Evolutionary conservation across 2,329 filamentous ascomycete species (phyloP).

Genomic region (Cadophora malorum): DNA sequence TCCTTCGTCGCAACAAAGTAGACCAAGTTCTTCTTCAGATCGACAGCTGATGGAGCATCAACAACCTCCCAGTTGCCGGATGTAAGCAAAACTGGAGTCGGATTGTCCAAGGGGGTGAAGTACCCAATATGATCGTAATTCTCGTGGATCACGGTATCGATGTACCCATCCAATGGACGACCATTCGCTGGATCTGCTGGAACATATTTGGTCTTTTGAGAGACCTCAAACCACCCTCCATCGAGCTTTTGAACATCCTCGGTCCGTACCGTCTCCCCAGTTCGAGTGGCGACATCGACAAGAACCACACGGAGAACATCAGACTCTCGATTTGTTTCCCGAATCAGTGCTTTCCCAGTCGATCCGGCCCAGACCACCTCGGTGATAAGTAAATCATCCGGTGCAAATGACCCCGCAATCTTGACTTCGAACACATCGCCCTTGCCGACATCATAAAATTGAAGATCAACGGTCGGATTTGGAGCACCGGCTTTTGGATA

Average conservation of each 20-base stretch:
- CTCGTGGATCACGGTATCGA: conserved; percentile 87
- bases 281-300: conserved; percentile 76
- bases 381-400: conserved; percentile 87
- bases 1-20: conserved; percentile 91
- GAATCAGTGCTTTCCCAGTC: conserved; percentile 77
- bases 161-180: conserved; percentile 83
- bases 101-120: conserved; percentile 85
- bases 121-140: conserved; percentile 92
- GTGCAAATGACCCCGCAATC: conserved; percentile 76
- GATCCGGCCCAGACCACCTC: conserved; percentile 88
- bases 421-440: conserved; percentile 81
- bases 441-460: conserved; percentile 85
- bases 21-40: conserved; percentile 83
- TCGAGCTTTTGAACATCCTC: conserved; percentile 85
- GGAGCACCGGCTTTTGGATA: conserved; percentile 96
- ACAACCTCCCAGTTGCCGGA: conserved; percentile 93
- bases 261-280: conserved; percentile 78
- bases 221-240: conserved; percentile 96
- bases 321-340: conserved; percentile 93
- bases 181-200: conserved; percentile 81
- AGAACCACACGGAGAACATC: conserved; percentile 88
- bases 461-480: conserved; percentile 86
- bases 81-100: conserved; percentile 84
- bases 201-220: conserved; percentile 83
- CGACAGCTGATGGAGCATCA: conserved; percentile 81